Evolutionary conservation across 768 basidiomycete species (phyloP), one percentile per base, ranked within the genome.

Genomic region (Xerocomellus intermedius): DNA sequence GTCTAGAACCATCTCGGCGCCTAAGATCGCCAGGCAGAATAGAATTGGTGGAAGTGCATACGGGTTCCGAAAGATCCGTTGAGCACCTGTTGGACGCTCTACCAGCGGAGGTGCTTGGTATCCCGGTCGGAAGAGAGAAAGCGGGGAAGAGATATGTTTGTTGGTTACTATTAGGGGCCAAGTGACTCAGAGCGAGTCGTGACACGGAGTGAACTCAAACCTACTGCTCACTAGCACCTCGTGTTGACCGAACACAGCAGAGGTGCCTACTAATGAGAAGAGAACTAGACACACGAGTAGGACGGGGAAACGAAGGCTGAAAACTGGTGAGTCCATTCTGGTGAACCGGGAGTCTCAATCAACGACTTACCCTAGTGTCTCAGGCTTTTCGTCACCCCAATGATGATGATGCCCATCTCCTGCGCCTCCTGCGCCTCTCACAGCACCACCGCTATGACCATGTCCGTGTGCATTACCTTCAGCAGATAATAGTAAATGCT

Each of bases 401-500:
- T 90, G 89, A 62, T 89, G 87, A 55, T 84, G 82, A 43, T 76
- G 74, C 0, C 77, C 79, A 54, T 80, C 77, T 0, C 71, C 68
- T 8, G 19, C 42, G 8, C 50, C 57, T 26, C 32, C 67, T 2
- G 19, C 33, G 7, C 50, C 58, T 43, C 47, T 54, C 50, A 72
- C 76, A 54, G 79, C 76, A 33, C 85, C 83, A 55, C 86, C 83
- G 61, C 87, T 82, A 61, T 89, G 87, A 19, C 82, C 80, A 36
- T 72, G 71, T 1, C 74, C 77, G 21, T 80, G 77, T 84, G 77
- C 91, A 87, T 51, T 92, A 83, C 60, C 94, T 88, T 83, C 89
- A 8, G 82, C 81, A 44, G 85, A 85, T 41, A 98, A 77, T 16
- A 99, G 69, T 38, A 97, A 71, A 72, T 96, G 94, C 72, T 99